Percentiles rank a stretch among this genome's conserved stretches.
Conservation (phyloP, 2,329 filamentous ascomycete species). For the Claviceps sp. region DNA sequence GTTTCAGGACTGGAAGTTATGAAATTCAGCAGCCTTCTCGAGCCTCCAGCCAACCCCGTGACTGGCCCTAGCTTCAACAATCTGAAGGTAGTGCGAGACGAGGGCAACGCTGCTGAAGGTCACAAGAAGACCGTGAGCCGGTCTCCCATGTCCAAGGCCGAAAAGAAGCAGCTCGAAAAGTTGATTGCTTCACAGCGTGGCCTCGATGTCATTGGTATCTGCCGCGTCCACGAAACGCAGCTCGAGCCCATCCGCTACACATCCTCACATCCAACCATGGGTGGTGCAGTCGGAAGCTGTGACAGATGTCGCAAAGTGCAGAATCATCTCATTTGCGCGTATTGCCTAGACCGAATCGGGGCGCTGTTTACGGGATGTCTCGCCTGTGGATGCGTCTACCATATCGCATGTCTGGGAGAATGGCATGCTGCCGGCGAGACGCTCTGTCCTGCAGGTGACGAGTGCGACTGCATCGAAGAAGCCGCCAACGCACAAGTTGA, state of each 20-base stretch:
- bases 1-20: conserved; percentile 51
- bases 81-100: conserved; percentile 25
- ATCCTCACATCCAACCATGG: conserved; percentile 22
- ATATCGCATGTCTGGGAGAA: conserved; percentile 44
- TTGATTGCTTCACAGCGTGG: conserved; percentile 40
- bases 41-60: conserved; percentile 22
- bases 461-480: conserved; percentile 47
- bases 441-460: conserved; percentile 49
- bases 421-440: conserved; percentile 45
- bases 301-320: conserved; percentile 41
- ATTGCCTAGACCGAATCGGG: conserved; percentile 47
- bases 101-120: conserved; percentile 19
- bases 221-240: conserved; percentile 47
- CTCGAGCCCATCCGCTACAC: conserved; percentile 43
- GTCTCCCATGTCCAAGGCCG: conserved; percentile 42
- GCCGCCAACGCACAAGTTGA: conserved; percentile 44
- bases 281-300: conserved; percentile 36
- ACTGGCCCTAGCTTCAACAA: conserved; percentile 21
- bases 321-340: conserved; percentile 46
- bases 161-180: conserved; percentile 37
- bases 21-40: conserved; percentile 53
- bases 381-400: conserved; percentile 47
- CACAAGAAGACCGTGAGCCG: conserved; percentile 24
- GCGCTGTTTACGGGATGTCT: conserved; percentile 48
- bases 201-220: conserved; percentile 49